These are phyloP conservation scores for Lepidium sativum DNA, from an alignment of 345 rosid genomes.

Conservation along the genomic window DNA sequence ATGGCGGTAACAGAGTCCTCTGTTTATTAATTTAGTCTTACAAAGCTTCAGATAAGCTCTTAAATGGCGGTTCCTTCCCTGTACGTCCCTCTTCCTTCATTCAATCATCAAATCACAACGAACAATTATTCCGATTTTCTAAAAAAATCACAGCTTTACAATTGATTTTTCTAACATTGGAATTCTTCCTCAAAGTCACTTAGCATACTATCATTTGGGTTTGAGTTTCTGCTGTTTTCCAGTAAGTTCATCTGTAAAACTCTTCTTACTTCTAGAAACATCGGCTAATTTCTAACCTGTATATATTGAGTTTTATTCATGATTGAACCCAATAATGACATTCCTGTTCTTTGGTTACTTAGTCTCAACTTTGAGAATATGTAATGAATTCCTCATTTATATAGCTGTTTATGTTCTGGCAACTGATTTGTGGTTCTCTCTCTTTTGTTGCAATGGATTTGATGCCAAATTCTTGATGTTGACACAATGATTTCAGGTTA, in stretches of 20 bases:
- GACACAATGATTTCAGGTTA: neutral
- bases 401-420: neutral
- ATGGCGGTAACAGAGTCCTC: conserved; percentile 3
- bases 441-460: neutral
- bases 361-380: neutral
- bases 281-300: neutral
- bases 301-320: neutral
- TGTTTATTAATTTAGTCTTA: neutral
- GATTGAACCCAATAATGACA: neutral
- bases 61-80: neutral
- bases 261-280: neutral
- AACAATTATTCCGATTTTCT: neutral
- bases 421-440: neutral
- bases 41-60: neutral
- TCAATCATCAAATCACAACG: neutral
- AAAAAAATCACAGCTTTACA: neutral
- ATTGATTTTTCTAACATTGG: neutral
- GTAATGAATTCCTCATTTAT: neutral
- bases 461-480: neutral
- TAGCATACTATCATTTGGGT: neutral
- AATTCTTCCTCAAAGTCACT: neutral
- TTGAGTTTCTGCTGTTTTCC: neutral
- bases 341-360: neutral
- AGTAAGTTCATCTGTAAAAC: neutral
- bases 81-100: neutral